Evolutionary conservation across 148 eudicot genomes (phyloP).

Genomic region (Oxyria digyna): DNA sequence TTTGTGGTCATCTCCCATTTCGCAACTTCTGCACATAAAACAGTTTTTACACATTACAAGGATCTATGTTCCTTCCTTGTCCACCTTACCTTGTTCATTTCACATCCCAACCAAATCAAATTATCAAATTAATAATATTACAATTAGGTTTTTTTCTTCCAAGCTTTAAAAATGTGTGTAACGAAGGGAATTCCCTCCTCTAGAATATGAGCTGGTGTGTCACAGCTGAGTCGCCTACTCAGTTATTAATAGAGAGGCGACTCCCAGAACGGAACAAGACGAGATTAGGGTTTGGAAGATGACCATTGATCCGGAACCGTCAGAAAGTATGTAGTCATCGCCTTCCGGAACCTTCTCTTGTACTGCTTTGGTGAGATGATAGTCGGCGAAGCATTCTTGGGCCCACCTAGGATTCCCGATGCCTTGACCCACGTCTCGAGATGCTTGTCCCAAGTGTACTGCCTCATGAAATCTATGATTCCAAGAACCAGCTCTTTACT

Average conservation of each 20-base stretch:
- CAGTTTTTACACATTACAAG: conserved; percentile 3
- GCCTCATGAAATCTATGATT: conserved; percentile 88
- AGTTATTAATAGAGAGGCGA: conserved; percentile 6
- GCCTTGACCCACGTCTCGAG: conserved; percentile 99
- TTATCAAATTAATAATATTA: conserved; percentile 5
- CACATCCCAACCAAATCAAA: conserved; percentile 5
- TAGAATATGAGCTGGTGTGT: not conserved
- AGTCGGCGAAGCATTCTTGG: conserved; percentile 77
- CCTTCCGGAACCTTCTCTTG: conserved; percentile 89
- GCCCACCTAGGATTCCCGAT: conserved; percentile 90
- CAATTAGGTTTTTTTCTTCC: not conserved
- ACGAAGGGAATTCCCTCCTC: conserved; percentile 6
- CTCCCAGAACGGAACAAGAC: not conserved
- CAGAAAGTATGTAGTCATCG: conserved; percentile 88
- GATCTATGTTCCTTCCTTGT: not conserved
- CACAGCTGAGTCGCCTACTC: conserved; percentile 7
- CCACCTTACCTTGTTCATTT: not conserved
- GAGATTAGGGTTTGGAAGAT: conserved; percentile 19
- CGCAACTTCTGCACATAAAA: conserved; percentile 1
- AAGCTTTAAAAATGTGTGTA: not conserved
- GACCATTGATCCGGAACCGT: conserved; percentile 97
- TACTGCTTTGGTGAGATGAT: conserved; percentile 86
- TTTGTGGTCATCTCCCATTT: not conserved
- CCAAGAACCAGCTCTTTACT: conserved; percentile 78
- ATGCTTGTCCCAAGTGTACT: conserved; percentile 98